These are phyloP conservation scores for Ophiostoma fasciatum DNA, from an alignment of 2,329 filamentous ascomycete species.

Conservation along the genomic window DNA sequence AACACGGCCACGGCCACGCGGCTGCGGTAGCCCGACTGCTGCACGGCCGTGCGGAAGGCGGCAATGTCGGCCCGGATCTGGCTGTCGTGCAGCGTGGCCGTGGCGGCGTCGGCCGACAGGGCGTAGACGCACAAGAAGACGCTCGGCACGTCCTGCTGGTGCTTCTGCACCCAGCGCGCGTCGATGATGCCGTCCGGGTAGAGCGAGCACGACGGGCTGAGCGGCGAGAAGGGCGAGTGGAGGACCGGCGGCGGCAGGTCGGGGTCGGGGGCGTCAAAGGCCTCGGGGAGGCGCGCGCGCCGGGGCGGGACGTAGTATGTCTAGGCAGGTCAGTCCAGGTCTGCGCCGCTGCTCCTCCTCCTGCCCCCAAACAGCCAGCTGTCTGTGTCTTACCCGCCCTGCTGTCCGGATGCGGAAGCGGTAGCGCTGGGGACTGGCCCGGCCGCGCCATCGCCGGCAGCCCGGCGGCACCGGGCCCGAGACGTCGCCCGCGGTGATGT, in stretches of 20 bases:
- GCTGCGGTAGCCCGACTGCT: slow-evolving; percentile 59
- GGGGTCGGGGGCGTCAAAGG: slow-evolving; percentile 29
- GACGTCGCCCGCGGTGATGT: slow-evolving; percentile 52
- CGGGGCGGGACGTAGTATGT: slow-evolving; percentile 42
- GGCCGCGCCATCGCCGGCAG: slow-evolving; percentile 45
- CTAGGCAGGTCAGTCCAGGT: slow-evolving; percentile 21
- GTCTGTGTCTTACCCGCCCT: slow-evolving; percentile 78
- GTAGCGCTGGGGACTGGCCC: slow-evolving; percentile 34
- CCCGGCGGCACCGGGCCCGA: slow-evolving; percentile 25
- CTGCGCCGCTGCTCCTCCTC: too few relatives aligned
- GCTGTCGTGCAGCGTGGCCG: slow-evolving; percentile 69
- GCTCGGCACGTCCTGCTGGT: slow-evolving; percentile 71
- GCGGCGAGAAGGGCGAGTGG: slow-evolving; percentile 82
- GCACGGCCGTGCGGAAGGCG: slow-evolving; percentile 52
- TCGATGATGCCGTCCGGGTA: slow-evolving; percentile 86
- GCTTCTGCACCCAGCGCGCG: slow-evolving; percentile 72
- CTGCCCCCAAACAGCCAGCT: too few relatives aligned
- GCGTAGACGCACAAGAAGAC: slow-evolving; percentile 69
- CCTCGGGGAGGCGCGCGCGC: slow-evolving; percentile 36
- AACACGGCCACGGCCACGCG: slow-evolving; percentile 65
- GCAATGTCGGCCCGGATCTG: slow-evolving; percentile 79
- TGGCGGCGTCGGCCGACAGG: slow-evolving; percentile 56
- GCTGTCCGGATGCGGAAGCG: slow-evolving; percentile 58
- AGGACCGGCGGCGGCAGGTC: slow-evolving; percentile 35
- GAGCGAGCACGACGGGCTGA: slow-evolving; percentile 66